These are phyloP conservation scores for Ganoderma sinense DNA, from an alignment of 1,284 basidiomycete species.

Conservation along the genomic window DNA sequence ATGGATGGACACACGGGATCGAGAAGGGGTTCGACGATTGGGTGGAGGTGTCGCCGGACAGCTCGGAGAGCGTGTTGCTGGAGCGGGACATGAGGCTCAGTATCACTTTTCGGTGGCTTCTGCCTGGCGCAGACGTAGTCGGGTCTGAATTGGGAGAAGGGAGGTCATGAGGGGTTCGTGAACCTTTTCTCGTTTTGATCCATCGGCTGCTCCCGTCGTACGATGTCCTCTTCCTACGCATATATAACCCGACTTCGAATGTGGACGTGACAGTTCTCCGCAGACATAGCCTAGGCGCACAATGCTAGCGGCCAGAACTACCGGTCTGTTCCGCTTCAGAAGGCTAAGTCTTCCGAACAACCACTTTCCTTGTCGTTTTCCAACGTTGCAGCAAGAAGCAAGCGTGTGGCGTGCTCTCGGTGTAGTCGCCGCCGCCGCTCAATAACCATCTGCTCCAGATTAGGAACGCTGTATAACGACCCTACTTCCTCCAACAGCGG, in stretches of 20 bases:
- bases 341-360: neutral
- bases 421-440: neutral
- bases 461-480: neutral
- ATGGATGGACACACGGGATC: slow-evolving; percentile 74
- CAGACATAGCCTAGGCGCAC: neutral
- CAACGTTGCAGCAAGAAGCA: neutral
- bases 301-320: neutral
- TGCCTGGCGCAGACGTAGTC: slow-evolving; percentile 79
- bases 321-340: neutral
- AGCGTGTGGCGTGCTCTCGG: neutral
- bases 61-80: slow-evolving; percentile 39
- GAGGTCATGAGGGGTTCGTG: neutral
- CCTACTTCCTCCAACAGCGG: neutral
- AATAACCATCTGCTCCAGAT: neutral
- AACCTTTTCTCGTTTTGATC: too few relatives aligned
- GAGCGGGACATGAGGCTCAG: slow-evolving; percentile 69
- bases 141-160: slow-evolving; percentile 22
- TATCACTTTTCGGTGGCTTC: slow-evolving; percentile 81
- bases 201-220: neutral
- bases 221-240: neutral
- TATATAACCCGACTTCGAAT: neutral
- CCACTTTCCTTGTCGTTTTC: neutral
- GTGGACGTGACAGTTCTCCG: neutral
- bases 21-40: slow-evolving; percentile 57
- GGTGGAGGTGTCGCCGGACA: slow-evolving; percentile 42